phyloP scores from a whole-genome alignment of 257 asterid species.

The Lithospermum erythrorhizon region DNA sequence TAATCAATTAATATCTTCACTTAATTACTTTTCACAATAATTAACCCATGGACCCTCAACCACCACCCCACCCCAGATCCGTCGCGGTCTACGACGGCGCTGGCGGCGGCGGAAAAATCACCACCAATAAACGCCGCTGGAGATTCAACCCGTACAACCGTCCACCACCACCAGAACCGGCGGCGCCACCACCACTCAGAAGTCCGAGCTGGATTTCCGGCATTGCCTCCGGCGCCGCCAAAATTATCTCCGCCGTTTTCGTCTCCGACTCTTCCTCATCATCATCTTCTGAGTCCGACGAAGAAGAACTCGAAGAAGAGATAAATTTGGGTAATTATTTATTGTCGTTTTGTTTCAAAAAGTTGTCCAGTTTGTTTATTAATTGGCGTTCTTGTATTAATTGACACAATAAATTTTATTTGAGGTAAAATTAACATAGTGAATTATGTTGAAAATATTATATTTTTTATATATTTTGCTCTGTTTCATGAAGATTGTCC shows the following conservation, averaged over 20 bases:
- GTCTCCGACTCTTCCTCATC: conserved; percentile 25
- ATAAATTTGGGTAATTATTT: background rate
- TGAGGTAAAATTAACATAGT: no score
- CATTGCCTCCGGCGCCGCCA: conserved; percentile 69
- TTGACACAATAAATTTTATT: no score
- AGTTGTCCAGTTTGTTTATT: background rate
- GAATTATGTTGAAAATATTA: no score
- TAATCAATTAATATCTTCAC: no score
- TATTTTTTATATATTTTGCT: background rate
- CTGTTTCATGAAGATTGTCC: background rate
- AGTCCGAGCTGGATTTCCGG: conserved; percentile 33
- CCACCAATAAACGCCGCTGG: conserved; percentile 18
- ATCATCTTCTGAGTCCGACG: conserved; percentile 29
- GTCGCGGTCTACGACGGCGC: background rate
- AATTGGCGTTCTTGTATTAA: no score
- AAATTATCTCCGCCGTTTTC: conserved; percentile 45
- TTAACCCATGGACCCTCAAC: no score
- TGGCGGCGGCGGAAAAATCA: conserved; percentile 29
- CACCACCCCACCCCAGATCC: background rate
- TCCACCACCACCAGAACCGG: conserved; percentile 31
- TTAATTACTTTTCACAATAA: no score
- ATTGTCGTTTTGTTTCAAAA: background rate
- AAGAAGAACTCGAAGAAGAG: conserved; percentile 2
- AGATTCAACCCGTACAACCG: conserved; percentile 10
- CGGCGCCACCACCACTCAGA: conserved; percentile 11